A percentile compares a stretch with the other conserved stretches of the same genome.
These are phyloP conservation scores for Trichocomaceae sp. DNA, from an alignment of 2,329 filamentous ascomycete species.

Conservation along the genomic window DNA sequence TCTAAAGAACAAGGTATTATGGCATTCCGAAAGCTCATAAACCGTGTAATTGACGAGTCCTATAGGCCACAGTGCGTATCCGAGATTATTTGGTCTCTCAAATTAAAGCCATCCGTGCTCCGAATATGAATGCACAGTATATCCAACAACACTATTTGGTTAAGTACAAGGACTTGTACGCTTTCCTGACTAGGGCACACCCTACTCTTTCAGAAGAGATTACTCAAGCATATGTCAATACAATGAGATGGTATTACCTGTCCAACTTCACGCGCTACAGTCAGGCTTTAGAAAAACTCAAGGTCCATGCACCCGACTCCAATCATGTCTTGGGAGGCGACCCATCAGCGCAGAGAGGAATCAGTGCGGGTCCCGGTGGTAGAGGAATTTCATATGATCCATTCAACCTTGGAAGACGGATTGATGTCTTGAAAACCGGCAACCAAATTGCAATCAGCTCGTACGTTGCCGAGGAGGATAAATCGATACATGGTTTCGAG, in stretches of 20 bases:
- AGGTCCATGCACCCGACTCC: conserved; percentile 73
- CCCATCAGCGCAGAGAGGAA: conserved; percentile 56
- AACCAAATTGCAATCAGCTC: conserved; percentile 74
- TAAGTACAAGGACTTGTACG: conserved; percentile 78
- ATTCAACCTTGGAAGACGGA: conserved; percentile 79
- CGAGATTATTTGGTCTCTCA: conserved; percentile 90
- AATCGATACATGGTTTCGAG: conserved; percentile 78
- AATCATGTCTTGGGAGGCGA: conserved; percentile 78
- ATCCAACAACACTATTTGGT: conserved; percentile 91
- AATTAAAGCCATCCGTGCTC: conserved; percentile 87
- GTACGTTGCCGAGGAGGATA: conserved; percentile 86
- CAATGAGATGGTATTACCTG: conserved; percentile 97
- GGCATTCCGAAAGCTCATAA: conserved; percentile 5
- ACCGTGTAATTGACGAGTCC: conserved; percentile 4
- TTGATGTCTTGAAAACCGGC: conserved; percentile 69
- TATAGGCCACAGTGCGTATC: conserved; percentile 79
- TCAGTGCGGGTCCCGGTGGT: conserved; percentile 23
- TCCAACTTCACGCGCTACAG: conserved; percentile 88
- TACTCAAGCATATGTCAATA: conserved; percentile 88
- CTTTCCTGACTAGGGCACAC: conserved; percentile 78
- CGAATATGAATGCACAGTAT: conserved; percentile 94
- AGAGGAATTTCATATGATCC: conserved; percentile 59
- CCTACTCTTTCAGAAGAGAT: conserved; percentile 82
- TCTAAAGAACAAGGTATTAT: conserved; percentile 65
- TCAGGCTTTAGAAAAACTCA: conserved; percentile 74